Conservation (phyloP, 1,284 basidiomycete genomes). For the Sanghuangporus sanghuang region DNA sequence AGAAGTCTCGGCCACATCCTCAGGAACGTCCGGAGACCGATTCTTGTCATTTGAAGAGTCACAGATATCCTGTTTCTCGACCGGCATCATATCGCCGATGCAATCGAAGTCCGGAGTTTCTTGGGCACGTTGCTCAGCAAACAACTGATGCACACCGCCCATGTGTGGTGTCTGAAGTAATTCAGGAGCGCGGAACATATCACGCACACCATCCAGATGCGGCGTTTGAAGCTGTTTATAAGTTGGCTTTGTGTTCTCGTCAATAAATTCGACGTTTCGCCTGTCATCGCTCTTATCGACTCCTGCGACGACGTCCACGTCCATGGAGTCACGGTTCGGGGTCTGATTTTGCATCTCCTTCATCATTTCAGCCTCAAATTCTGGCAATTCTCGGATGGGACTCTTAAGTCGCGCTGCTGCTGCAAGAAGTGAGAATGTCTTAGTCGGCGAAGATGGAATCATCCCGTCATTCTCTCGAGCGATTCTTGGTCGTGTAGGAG, state of each 20-base stretch:
- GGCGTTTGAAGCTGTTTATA: slow-evolving; percentile 24
- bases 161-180: slow-evolving; percentile 29
- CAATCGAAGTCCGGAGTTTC: slow-evolving; percentile 19
- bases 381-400: slow-evolving; percentile 1
- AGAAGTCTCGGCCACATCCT: slow-evolving; percentile 6
- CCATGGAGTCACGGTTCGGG: slow-evolving; percentile 2
- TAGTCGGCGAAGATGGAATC: slow-evolving; percentile 21
- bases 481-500: slow-evolving; percentile 6
- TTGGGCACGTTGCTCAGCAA: slow-evolving; percentile 18
- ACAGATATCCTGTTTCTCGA: slow-evolving; percentile 8
- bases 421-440: slow-evolving; percentile 29
- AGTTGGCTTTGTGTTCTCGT: slow-evolving; percentile 8
- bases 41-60: slow-evolving; percentile 20
- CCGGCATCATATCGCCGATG: slow-evolving; percentile 15
- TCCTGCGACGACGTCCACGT: slow-evolving; percentile 5
- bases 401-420: slow-evolving; percentile 13
- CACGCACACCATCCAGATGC: slow-evolving; percentile 29
- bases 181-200: slow-evolving; percentile 26
- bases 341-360: slow-evolving; percentile 11
- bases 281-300: slow-evolving; percentile 12
- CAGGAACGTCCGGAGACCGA: slow-evolving; percentile 3
- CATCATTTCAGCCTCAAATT: slow-evolving; percentile 9
- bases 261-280: slow-evolving; percentile 6
- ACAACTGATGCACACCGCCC: slow-evolving; percentile 32
- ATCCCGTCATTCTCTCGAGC: not conserved